These are phyloP conservation scores for Ceratocystis destructans DNA, from an alignment of 2,329 filamentous ascomycete species.

Conservation along the genomic window DNA sequence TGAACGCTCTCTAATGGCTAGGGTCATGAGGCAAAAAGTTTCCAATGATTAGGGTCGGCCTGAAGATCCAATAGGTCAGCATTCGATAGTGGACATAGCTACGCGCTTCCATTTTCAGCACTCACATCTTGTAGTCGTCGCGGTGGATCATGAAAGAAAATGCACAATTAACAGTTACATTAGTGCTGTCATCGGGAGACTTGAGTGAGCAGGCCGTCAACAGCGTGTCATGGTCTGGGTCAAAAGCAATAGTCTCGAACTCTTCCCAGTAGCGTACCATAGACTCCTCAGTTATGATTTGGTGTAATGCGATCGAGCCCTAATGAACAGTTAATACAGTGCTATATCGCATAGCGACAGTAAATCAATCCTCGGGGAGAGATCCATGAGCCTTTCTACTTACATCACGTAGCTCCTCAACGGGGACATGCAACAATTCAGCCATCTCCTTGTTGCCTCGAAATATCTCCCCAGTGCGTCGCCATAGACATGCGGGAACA, in stretches of 20 bases:
- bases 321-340: constrained; percentile 27
- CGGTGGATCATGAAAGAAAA: constrained; percentile 95
- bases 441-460: constrained; percentile 98
- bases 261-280: constrained; percentile 98
- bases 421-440: constrained; percentile 81
- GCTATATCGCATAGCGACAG: not conserved
- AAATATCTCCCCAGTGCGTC: constrained; percentile 92
- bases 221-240: constrained; percentile 84
- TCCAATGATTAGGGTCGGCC: constrained; percentile 85
- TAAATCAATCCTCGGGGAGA: not conserved
- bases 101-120: constrained; percentile 17
- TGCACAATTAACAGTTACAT: constrained; percentile 73
- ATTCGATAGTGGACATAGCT: not conserved
- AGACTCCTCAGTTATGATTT: constrained; percentile 89
- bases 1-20: constrained; percentile 13
- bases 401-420: constrained; percentile 82
- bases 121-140: constrained; percentile 93
- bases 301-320: constrained; percentile 90
- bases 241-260: constrained; percentile 94
- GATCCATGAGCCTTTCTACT: constrained; percentile 29
- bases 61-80: constrained; percentile 27
- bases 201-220: constrained; percentile 87
- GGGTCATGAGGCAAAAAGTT: constrained; percentile 88
- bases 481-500: constrained; percentile 93
- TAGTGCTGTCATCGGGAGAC: constrained; percentile 56